Evolutionary conservation across 1,139 yeast species (phyloP), one percentile per base, ranked within the genome.

Genomic region (Protomyces macrosporus): DNA sequence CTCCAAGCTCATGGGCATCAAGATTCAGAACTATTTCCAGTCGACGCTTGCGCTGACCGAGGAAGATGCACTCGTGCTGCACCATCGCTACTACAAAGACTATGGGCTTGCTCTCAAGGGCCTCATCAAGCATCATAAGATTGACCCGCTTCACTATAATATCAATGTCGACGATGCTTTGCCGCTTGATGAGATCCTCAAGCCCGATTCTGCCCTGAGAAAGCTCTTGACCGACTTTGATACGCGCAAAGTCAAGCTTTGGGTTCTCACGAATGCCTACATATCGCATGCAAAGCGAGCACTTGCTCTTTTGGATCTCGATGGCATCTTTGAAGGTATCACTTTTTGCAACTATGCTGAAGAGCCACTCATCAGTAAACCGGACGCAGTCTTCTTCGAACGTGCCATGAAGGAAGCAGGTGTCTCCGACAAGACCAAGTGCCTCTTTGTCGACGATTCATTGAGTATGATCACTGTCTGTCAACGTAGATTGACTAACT

Each of bases 81-180:
- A 90, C 71, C 78, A 79, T 72, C 81, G 81, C 68, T 93, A 93
- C 76, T 93, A 91, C 74, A 83, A 82, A 69, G 86, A 88, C 55
- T 93, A 90, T 71, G 98, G 98, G 0, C 80, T 93, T 67, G 98
- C 98, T 0, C 82, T 93, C 59, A 96, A 93, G 74, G 98, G 98
- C 0, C 78, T 90, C 55, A 70, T 69, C 45, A 68, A 69, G n/a
- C 71, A 69, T 55, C 71, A 69, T 35, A 64, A 68, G 54, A 69
- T 69, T 32, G 89, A 91, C 72, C 97, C 97, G 3, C 74, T 93
- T 75, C 93, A 88, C 69, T 93, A 93, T 75, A 93, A 93, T 74
- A 78, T 82, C 54, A 82, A 86, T 69, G 98, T 93, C 16, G 98
- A 93, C 75, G 98, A 93, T 72, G 85, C 97, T 0, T 78, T 93